Evolutionary conservation across 768 basidiomycete species (phyloP).

Genomic region (Grammothele lineata): DNA sequence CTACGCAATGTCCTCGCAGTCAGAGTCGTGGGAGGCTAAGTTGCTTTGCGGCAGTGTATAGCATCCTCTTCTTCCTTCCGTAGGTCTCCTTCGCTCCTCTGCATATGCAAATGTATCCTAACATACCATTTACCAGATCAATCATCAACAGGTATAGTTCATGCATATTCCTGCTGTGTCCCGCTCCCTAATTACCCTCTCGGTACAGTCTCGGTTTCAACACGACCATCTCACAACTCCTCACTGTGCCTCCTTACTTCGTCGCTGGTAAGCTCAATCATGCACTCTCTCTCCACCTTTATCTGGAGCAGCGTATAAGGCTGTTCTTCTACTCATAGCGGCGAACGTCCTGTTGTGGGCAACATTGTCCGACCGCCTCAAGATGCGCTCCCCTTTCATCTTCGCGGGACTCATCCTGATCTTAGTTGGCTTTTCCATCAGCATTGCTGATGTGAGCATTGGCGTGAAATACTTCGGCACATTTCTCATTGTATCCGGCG

Average conservation of each 20-base stretch:
- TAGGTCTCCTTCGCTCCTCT: conserved; percentile 43
- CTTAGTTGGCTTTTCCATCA: conserved; percentile 58
- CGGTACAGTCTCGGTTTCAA: conserved; percentile 52
- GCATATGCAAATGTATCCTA: conserved; percentile 25
- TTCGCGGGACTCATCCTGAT: conserved; percentile 45
- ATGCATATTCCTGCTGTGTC: conserved; percentile 32
- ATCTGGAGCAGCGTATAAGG: too few relatives aligned
- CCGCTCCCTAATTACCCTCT: too few relatives aligned
- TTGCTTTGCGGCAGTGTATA: conserved; percentile 47
- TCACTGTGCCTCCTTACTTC: conserved; percentile 67
- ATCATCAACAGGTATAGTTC: conserved; percentile 12
- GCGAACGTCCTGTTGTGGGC: conserved; percentile 51
- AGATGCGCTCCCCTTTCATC: conserved; percentile 55
- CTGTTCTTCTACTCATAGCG: too few relatives aligned
- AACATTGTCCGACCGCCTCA: conserved; percentile 52
- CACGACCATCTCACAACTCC: conserved; percentile 52
- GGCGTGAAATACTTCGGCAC: conserved; percentile 70
- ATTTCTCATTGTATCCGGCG: conserved; percentile 61
- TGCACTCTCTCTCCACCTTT: conserved; percentile 35
- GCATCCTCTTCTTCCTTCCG: conserved; percentile 69
- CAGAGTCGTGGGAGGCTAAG: conserved; percentile 44
- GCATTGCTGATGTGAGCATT: conserved; percentile 46
- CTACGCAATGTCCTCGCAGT: conserved; percentile 41
- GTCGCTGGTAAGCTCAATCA: conserved; percentile 36
- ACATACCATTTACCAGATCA: conserved; percentile 17